Percentiles rank a stretch among this genome's conserved stretches.
These are phyloP conservation scores for Lactarius sanguifluus DNA, from an alignment of 768 basidiomycete genomes.

Conservation along the genomic window DNA sequence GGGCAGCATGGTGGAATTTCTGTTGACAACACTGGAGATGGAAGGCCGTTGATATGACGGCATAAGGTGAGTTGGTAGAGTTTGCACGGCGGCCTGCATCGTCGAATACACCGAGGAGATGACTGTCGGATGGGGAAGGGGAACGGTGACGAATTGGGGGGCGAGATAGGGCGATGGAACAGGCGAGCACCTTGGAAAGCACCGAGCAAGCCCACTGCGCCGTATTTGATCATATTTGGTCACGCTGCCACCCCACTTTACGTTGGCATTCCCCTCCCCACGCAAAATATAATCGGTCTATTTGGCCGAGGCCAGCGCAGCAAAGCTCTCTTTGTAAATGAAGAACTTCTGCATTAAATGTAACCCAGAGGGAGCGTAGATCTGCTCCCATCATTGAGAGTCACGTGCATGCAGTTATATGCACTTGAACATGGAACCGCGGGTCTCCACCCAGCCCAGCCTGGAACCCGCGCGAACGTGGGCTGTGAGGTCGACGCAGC, in stretches of 20 bases:
- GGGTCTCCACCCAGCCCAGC: conserved; percentile 23
- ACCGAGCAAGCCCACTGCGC: conserved; percentile 27
- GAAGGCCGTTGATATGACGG: conserved; percentile 64
- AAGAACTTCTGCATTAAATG: not conserved
- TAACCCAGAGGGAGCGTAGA: not conserved
- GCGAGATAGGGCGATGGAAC: conserved; percentile 27
- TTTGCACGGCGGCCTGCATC: conserved; percentile 76
- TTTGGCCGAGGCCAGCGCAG: not conserved
- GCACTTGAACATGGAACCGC: not conserved
- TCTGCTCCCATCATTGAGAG: conserved; percentile 12
- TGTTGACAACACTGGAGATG: conserved; percentile 44
- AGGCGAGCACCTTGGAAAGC: conserved; percentile 30
- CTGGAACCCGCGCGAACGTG: conserved; percentile 27
- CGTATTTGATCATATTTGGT: conserved; percentile 32
- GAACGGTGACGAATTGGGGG: conserved; percentile 30
- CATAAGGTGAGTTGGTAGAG: conserved; percentile 58
- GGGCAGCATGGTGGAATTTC: conserved; percentile 52
- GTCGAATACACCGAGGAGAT: conserved; percentile 49
- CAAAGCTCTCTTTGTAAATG: not conserved
- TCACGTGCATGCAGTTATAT: conserved; percentile 16
- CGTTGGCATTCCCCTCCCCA: conserved; percentile 22
- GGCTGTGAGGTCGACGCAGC: conserved; percentile 16
- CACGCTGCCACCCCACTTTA: conserved; percentile 31
- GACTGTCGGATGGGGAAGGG: conserved; percentile 47
- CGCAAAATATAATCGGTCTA: conserved; percentile 6